A percentile compares a stretch with the other conserved stretches of the same genome.
These are phyloP conservation scores for Cryomyces antarcticus DNA, from an alignment of 495 filamentous ascomycete species.

Conservation along the genomic window DNA sequence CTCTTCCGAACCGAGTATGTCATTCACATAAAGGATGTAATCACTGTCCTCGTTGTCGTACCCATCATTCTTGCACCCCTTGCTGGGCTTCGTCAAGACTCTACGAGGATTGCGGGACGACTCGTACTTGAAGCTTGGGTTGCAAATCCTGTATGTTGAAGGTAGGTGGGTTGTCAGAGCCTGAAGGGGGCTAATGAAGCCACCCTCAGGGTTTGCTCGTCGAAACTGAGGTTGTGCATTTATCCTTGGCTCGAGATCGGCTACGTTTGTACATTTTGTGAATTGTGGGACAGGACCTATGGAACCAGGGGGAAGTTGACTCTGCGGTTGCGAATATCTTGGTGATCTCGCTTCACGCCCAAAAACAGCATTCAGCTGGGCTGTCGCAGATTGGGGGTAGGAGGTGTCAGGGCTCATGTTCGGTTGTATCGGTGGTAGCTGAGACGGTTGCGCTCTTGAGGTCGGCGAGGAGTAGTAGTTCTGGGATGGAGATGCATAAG, in stretches of 20 bases:
- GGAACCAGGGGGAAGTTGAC: constrained; percentile 18
- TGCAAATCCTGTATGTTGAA: constrained; percentile 94
- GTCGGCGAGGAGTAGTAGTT: constrained; percentile 33
- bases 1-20: constrained; percentile 94
- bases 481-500: constrained; percentile 41
- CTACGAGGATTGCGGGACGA: constrained; percentile 93
- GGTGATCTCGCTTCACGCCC: constrained; percentile 57
- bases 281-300: constrained; percentile 76
- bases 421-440: constrained; percentile 53
- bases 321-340: constrained; percentile 28
- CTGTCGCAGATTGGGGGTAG: constrained; percentile 48
- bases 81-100: constrained; percentile 98
- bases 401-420: constrained; percentile 39
- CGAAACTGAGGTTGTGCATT: constrained; percentile 79
- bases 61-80: constrained; percentile 95
- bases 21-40: constrained; percentile 98
- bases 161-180: constrained; percentile 86
- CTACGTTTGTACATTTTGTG: constrained; percentile 45
- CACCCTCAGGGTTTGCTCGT: constrained; percentile 88
- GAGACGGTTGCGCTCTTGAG: constrained; percentile 25
- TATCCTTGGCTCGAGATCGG: constrained; percentile 63
- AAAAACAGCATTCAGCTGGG: constrained; percentile 51
- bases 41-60: constrained; percentile 99
- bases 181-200: constrained; percentile 96
- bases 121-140: constrained; percentile 95